Conservation (phyloP, 1,284 basidiomycete genomes). For the Cutaneotrichosporon arboriforme region DNA sequence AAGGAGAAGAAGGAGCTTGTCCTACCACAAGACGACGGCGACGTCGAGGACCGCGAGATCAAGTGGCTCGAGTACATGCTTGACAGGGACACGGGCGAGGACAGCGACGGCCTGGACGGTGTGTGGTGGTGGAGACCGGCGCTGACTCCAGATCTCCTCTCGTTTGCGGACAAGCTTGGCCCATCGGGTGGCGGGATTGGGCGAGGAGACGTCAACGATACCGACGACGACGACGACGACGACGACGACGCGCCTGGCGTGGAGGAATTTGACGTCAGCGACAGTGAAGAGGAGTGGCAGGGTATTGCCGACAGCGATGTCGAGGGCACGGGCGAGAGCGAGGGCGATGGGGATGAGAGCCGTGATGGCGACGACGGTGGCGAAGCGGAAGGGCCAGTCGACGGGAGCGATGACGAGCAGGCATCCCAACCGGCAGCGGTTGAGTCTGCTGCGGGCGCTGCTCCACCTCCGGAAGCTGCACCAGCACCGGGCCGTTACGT, state of each 20-base stretch:
- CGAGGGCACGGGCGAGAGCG: neutral
- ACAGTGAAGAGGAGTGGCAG: conserved; percentile 8
- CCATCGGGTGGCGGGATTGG: conserved; percentile 21
- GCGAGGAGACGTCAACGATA: conserved; percentile 7
- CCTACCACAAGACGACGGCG: conserved; percentile 30
- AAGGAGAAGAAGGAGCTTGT: conserved; percentile 29
- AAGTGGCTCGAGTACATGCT: conserved; percentile 68
- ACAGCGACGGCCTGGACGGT: conserved; percentile 56
- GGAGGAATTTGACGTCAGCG: neutral
- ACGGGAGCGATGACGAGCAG: conserved; percentile 17
- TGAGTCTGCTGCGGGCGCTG: neutral
- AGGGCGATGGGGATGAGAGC: conserved; percentile 19
- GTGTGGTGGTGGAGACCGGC: conserved; percentile 48
- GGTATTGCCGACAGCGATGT: conserved; percentile 5
- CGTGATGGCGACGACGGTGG: conserved; percentile 14
- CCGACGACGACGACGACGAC: conserved; percentile 3
- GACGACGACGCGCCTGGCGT: neutral
- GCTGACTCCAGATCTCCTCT: conserved; percentile 52
- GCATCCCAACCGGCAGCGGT: neutral
- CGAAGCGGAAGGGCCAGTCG: conserved; percentile 19
- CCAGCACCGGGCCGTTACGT: conserved; percentile 47
- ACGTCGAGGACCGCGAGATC: conserved; percentile 70
- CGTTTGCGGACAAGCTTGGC: conserved; percentile 44
- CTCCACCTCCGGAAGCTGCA: neutral
- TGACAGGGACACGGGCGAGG: conserved; percentile 47